phyloP scores from a whole-genome alignment of 164 flowering plant species.

The Akebia trifoliata region DNA sequence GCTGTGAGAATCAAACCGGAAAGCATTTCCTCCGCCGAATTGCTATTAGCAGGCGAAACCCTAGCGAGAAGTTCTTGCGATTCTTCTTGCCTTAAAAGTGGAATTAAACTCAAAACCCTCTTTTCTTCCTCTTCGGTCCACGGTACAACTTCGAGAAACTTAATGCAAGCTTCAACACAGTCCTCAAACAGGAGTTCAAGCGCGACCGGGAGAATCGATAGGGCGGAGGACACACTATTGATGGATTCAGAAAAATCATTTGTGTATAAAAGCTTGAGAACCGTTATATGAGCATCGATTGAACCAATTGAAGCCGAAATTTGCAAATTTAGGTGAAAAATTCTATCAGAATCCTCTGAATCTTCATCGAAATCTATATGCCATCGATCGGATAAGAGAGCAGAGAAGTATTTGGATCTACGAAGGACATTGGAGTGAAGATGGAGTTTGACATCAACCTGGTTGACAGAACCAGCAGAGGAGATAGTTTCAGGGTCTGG shows the following conservation, averaged over 20 bases:
- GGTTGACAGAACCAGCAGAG: constrained; percentile 12
- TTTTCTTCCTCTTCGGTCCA: constrained; percentile 88
- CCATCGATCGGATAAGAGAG: constrained; percentile 85
- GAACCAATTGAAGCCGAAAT: constrained; percentile 31
- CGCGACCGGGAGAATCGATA: constrained; percentile 63
- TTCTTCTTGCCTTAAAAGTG: constrained; percentile 57
- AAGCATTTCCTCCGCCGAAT: constrained; percentile 67
- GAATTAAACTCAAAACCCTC: constrained; percentile 49
- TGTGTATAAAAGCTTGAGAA: constrained; percentile 58
- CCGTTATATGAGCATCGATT: constrained; percentile 40
- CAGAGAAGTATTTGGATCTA: constrained; percentile 60
- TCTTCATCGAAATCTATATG: constrained; percentile 7
- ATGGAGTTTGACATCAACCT: constrained; percentile 31
- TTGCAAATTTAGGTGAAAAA: constrained; percentile 26
- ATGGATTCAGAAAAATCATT: constrained; percentile 38
- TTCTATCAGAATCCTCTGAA: not conserved
- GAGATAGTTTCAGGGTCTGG: constrained; percentile 8
- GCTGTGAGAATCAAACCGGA: constrained; percentile 57
- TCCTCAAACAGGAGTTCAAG: constrained; percentile 79
- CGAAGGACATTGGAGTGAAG: constrained; percentile 63
- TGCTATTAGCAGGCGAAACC: constrained; percentile 35
- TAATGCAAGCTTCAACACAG: constrained; percentile 57
- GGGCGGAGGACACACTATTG: constrained; percentile 31
- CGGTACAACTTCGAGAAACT: constrained; percentile 81
- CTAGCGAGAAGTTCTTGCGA: constrained; percentile 59